Conservation (phyloP, 1,284 basidiomycete species). For the Kwoniella shivajii region DNA sequence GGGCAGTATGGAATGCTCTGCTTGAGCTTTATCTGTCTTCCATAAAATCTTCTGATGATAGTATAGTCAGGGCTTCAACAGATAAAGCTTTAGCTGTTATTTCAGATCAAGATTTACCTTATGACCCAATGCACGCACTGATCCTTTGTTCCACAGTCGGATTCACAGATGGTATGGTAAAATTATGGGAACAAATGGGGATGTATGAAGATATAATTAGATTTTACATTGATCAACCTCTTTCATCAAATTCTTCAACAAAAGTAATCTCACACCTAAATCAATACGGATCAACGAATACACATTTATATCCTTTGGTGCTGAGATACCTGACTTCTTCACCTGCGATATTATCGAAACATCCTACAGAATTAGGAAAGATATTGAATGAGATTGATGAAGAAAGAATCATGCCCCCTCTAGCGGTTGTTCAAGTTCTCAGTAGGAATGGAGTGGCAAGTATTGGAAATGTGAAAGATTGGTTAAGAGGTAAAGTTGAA, state of each 20-base stretch:
- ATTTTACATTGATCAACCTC: slow-evolving; percentile 77
- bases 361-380: slow-evolving; percentile 68
- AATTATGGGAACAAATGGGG: slow-evolving; percentile 88
- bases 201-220: slow-evolving; percentile 96
- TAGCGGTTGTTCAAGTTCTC: slow-evolving; percentile 85
- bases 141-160: slow-evolving; percentile 83
- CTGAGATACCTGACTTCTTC: slow-evolving; percentile 85
- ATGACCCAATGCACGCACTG: slow-evolving; percentile 86
- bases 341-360: slow-evolving; percentile 66
- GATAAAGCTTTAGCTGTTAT: slow-evolving; percentile 72
- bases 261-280: slow-evolving; percentile 74
- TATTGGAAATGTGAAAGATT: slow-evolving; percentile 86
- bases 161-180: slow-evolving; percentile 81
- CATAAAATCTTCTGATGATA: slow-evolving; percentile 28
- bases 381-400: slow-evolving; percentile 77
- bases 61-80: slow-evolving; percentile 28
- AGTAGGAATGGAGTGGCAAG: slow-evolving; percentile 83
- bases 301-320: slow-evolving; percentile 77
- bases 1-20: slow-evolving; percentile 92
- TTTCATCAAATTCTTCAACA: slow-evolving; percentile 56
- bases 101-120: slow-evolving; percentile 66
- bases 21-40: slow-evolving; percentile 81
- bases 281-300: slow-evolving; percentile 65
- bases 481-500: slow-evolving; percentile 76
- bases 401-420: slow-evolving; percentile 77